Evolutionary conservation across 2,329 filamentous ascomycete species (phyloP).

Genomic region (Aspergillus hortae): DNA sequence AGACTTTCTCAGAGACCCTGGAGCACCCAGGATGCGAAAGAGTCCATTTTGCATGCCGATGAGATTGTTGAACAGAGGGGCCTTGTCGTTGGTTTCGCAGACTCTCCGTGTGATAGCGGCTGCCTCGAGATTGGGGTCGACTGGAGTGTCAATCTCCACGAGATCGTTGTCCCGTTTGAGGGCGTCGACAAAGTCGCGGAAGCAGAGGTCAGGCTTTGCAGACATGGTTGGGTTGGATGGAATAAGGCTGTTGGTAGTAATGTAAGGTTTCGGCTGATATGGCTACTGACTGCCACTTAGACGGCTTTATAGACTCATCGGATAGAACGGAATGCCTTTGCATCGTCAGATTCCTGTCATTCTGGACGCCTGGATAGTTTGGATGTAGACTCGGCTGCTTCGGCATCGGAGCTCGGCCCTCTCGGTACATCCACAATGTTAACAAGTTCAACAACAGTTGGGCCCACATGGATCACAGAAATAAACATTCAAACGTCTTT

Average conservation of each 20-base stretch:
- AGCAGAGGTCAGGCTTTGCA: slow-evolving; percentile 32
- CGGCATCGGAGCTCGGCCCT: background rate
- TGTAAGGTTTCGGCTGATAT: background rate
- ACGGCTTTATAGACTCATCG: background rate
- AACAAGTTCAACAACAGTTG: no score
- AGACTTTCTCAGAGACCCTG: slow-evolving; percentile 36
- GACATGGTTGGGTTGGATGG: background rate
- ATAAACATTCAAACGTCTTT: background rate
- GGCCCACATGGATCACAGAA: background rate
- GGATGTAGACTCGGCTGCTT: background rate
- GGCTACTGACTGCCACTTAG: background rate
- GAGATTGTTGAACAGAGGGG: slow-evolving; percentile 52
- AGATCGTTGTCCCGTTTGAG: slow-evolving; percentile 44
- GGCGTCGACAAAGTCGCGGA: slow-evolving; percentile 46
- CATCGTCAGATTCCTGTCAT: background rate
- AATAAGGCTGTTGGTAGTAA: background rate
- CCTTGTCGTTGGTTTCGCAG: slow-evolving; percentile 46
- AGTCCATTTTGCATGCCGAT: slow-evolving; percentile 46
- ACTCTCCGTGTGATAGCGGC: slow-evolving; percentile 47
- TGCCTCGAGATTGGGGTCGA: slow-evolving; percentile 47
- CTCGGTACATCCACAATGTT: background rate
- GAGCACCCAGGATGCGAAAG: slow-evolving; percentile 47
- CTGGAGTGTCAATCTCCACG: slow-evolving; percentile 39
- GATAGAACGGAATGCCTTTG: background rate
- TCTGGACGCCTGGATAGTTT: background rate